Base-by-base conservation (phyloP, 2,329 filamentous ascomycete genomes). In the Trichoderma sp. region DNA sequence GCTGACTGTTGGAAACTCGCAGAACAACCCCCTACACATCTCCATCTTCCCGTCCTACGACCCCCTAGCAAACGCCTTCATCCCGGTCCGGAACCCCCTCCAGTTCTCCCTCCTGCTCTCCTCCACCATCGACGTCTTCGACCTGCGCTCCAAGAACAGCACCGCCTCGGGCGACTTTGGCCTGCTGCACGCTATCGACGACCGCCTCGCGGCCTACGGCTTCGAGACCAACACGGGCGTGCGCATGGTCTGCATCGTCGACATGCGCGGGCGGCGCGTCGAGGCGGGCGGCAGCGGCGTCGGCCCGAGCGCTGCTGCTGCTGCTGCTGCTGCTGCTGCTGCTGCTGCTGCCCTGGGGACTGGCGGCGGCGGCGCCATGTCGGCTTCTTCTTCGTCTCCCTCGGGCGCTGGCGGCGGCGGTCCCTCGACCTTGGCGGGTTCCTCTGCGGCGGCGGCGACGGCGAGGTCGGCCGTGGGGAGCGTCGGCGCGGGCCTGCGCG, bases 11-110 rank as follows among this genome's bases (percentile, higher is more conserved):
- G 34, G 41, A 54, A 26, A 34, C 59, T 19, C 39, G 66, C 74
- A 98, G 93, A 96, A 98, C 81, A 97, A 97, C 75, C 95, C 94
- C 66, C 89, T 98, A 69, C 94, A 98, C 80, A 91, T 97, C 72
- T 88, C 92, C 67, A 87, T 96, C 75, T 97, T 97, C 78, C 90
- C 92, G 59, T 90, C 89, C 54, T 85, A 91, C 81, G 82, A 85
- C 73, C 79, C 83, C 55, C 70, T 82, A 60, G 83, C 82, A 70
- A 80, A 82, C 77, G 80, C 78, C 63, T 80, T 81, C 70, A 73
- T 78, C 7, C 85, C 85, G 43, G 80, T 90, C 69, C 88, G 89
- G 72, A 90, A 89, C 19, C 83, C 87, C n/a, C 85, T 98, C 12
- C 92, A 97, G 75, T 97, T 95, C 81, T 92, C 91, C 43, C 93